Conservation (phyloP, 2,329 filamentous ascomycete genomes). For the Aspergillus versicolor region DNA sequence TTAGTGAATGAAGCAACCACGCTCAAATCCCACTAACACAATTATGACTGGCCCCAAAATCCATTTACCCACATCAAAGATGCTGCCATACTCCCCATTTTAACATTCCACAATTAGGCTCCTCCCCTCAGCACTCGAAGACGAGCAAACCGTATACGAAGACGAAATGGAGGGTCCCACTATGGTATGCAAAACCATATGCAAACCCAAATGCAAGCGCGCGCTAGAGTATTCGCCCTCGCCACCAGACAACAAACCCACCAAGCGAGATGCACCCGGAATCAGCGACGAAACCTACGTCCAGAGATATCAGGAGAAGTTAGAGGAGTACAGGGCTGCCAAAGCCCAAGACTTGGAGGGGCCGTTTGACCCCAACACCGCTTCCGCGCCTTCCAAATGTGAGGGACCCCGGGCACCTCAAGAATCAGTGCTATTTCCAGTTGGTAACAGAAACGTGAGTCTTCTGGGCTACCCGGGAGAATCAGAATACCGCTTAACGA, state of each 20-base stretch:
- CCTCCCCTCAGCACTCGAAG: neutral
- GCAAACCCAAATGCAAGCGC: neutral
- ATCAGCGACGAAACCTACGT: neutral
- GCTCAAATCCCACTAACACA: neutral
- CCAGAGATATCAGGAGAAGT: constrained; percentile 1
- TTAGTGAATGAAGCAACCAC: neutral
- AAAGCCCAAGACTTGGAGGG: constrained; percentile 10
- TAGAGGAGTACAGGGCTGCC: constrained; percentile 6
- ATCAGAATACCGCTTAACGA: neutral
- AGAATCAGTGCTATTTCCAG: neutral
- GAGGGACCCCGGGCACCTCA: too few species aligned
- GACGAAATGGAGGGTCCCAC: neutral
- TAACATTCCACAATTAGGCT: neutral
- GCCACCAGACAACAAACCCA: neutral
- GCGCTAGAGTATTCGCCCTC: neutral
- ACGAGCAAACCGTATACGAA: neutral
- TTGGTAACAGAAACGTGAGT: neutral
- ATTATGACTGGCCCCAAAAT: neutral
- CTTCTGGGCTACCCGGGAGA: neutral
- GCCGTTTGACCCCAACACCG: neutral
- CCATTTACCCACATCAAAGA: neutral
- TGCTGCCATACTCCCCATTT: too few species aligned
- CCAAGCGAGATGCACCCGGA: neutral
- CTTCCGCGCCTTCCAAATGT: neutral
- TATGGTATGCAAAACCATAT: neutral